Evolutionary conservation across 768 basidiomycete genomes (phyloP), one percentile per base, ranked within the genome.

Genomic region (Termitomyces sp.): DNA sequence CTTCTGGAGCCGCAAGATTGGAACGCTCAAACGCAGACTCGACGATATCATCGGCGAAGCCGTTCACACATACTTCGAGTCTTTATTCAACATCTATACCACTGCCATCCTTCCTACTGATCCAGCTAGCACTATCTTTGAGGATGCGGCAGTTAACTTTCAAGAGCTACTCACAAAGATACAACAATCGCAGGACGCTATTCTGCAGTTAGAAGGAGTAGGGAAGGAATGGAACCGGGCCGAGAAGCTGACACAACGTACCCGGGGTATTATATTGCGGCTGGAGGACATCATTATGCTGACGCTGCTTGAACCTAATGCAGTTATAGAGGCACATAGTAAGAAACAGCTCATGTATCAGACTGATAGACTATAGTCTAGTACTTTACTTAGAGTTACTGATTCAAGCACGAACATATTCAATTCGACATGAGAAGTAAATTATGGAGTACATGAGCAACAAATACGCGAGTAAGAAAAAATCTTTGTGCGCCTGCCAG

Each of bases 291-390:
- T 60, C 3, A 18, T 36, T 2, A 7, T 20, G 5, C 22, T 32
- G 4, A 45, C 28, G 11, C 13, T 60, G 13, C 28, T 39, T 32
- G 16, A 42, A 18, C 18, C 44, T 11, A 4, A 15, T 1, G 35
- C 9, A 1, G 12, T 55, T 15, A 15, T 33, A 16, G 45, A 28
- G 7, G 22, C 45, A 36, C 22, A 53, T 16, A 13, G 28, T 16
- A 48, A 13, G 6, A 40, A 55, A 28, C 7, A 49, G 3, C 48
- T 58, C 6, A 15, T 59, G 58, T 51, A 59, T 33, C 50, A 59
- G 20, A 33, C 3, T 44, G 48, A 58, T 3, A 50, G 35, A 35
- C 24, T 58, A 20, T 28, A 24, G 28, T 28, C 28, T 28, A 2
- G 28, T 28, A 28, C 28, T 28, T 28, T 28, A 4, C 28, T 28